Base-by-base conservation (phyloP, 768 basidiomycete species). In the Xerocomellus dryophilus region DNA sequence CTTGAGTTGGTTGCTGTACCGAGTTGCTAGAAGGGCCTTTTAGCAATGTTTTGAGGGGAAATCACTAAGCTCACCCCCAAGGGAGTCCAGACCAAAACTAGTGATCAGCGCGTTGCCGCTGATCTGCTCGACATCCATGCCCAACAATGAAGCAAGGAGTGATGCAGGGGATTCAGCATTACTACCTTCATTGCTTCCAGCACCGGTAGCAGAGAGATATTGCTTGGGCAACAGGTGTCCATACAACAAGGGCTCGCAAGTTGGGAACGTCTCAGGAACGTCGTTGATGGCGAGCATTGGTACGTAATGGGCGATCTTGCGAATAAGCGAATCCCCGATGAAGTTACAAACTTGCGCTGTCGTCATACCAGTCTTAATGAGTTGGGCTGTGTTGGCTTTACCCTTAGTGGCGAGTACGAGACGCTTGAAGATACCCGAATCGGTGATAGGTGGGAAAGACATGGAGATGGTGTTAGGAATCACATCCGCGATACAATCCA, bases 401-500 rank as follows among this genome's bases (percentile, higher is more conserved):
- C 68, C 68, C 36, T 50, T 65, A 1, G 64, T 62, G 17, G 64
- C 42, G 5, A 61, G 61, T 5, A 69, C 68, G 39, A 69, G 68
- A 36, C 67, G 68, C 43, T 69, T 69, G 60, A 69, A 69, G 55
- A 69, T 65, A n/a, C 67, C 67, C 4, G 68, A 71, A 39, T 72
- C 72, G 7, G 61, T 67, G 51, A 72, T 70, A 6, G 70, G 69
- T 2, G 71, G 71, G 50, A 70, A 65, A 27, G 69, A 66, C 59
- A 72, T 67, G 11, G 71, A 68, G 38, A 73, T 61, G 11, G 60
- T 58, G 53, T 72, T 73, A 0, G 71, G 68, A 21, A 72, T 51
- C 4, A 48, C 18, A 20, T 67, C 64, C 39, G 68, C 63, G 21
- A 72, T 66, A 27, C 66, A 66, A 46, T 72, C 71, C 50, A 72